Evolutionary conservation across 805 yeast genomes (phyloP), one percentile per base, ranked within the genome.

Genomic region (Pichia occidentalis): DNA sequence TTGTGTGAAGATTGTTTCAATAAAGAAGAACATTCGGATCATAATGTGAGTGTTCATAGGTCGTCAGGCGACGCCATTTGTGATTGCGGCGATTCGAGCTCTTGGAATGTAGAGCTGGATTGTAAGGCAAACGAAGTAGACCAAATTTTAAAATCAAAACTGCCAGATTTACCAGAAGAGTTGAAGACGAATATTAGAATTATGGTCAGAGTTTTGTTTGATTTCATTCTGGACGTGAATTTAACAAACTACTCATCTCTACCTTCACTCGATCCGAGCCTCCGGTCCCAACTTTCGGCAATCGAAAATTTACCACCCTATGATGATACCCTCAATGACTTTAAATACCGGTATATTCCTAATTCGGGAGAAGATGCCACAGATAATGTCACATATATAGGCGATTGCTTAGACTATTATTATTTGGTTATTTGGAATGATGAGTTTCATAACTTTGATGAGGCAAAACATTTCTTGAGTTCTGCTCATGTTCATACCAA

Each of bases 1-100:
- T 54, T 84, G 20, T 84, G 95, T 59, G 73, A 70, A 10, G 62
- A 75, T 47, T 84, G 95, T 55, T 84, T 81, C 61, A 79, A 80
- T 54, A 69, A 71, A 38, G 70, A 70, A 4, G 85, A 81, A 49
- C 95, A 84, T 54, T 53, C 59, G 11, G 77, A 69, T 36, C 95
- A 84, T 52, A 73, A 73, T 43, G 83, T 84, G 7, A 60, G 67
- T 21, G 68, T 70, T 37, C 73, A 67, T 53, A 64, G 63, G 11
- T 67, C 82, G 4, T 47, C 53, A 4, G 77, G 73, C 3, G 65
- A 63, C 30, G 85, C 83, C 3, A 73, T 78, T 21, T 80, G 87
- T 56, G 87, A 80, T 48, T 80, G 87, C 61, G 86, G 86, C 7
- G 87, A 80, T 52, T 63, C 61, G 4, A 75, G 72, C 39, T 84